These are phyloP conservation scores for Hypomontagnella monticulosa DNA, from an alignment of 495 filamentous ascomycete species.

Conservation along the genomic window DNA sequence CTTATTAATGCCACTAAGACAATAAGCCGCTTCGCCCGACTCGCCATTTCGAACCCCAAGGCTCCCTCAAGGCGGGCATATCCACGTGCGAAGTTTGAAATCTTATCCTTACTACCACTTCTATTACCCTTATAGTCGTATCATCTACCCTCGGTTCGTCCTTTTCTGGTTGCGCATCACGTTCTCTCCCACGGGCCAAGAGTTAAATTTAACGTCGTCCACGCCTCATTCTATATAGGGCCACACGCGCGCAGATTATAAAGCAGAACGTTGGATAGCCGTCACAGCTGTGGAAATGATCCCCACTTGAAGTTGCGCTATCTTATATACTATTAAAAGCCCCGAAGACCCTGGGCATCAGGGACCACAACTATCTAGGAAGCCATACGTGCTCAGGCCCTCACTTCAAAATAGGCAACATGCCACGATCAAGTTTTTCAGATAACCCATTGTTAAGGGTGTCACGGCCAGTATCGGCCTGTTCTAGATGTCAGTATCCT, in stretches of 20 bases:
- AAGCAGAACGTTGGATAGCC: constrained; percentile 14
- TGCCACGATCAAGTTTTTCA: constrained; percentile 58
- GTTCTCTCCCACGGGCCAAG: constrained; percentile 10
- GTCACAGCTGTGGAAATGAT: constrained; percentile 31
- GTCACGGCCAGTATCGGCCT: constrained; percentile 90
- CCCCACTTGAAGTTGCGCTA: constrained; percentile 36
- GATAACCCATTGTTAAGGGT: constrained; percentile 88
- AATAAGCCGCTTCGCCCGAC: constrained; percentile 25
- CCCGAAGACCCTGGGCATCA: constrained; percentile 22
- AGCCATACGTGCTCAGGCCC: constrained; percentile 28
- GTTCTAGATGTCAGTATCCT: constrained; percentile 76
- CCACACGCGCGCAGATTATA: constrained; percentile 9
- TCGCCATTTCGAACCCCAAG: constrained; percentile 12
- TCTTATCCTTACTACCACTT: constrained; percentile 32
- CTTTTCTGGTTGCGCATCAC: background rate
- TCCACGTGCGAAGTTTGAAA: constrained; percentile 33
- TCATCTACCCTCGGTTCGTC: background rate
- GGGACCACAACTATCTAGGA: constrained; percentile 21
- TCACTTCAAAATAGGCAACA: constrained; percentile 35
- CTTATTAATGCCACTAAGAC: constrained; percentile 27
- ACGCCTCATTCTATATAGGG: constrained; percentile 5
- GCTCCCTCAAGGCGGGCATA: constrained; percentile 23
- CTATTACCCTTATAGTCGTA: constrained; percentile 11
- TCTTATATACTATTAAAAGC: constrained; percentile 28
- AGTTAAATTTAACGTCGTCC: constrained; percentile 13